Evolutionary conservation across 148 eudicot genomes (phyloP), one percentile per base, ranked within the genome.

Genomic region (Linanthus parryae): DNA sequence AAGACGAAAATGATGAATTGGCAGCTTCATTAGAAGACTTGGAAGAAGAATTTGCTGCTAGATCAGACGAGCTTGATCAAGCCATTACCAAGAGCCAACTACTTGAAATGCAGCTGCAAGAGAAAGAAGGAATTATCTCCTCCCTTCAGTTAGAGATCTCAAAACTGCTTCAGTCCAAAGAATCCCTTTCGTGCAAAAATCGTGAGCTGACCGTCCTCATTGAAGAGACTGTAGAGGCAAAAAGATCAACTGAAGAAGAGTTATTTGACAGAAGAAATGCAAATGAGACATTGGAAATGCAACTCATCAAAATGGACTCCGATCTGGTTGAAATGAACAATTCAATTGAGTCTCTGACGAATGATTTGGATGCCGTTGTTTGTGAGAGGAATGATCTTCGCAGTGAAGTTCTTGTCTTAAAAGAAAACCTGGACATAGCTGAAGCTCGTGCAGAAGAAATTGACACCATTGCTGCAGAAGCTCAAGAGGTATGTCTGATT

Each of bases 401-500:
- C 13, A 54, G 56, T 28, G 73, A 80, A 64, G 50, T 74, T 21
- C 57, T 54, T 53, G 33, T 44, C 39, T 49, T 84, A 71, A 85
- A 81, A 57, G 72, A 77, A 61, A 85, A 84, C 57, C 65, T 88
- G 35, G 88, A 80, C 76, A 82, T 81, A 66, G 83, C 88, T 56
- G 67, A 54, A 67, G 79, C 80, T 44, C 88, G 84, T 65, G 80
- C 88, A 28, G 85, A 74, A 59, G 95, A 88, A 74, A 82, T 78
- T 46, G 82, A 80, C 70, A 83, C 82, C 35, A 67, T 82, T 61
- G 84, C 91, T 33, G 61, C 62, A 25, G 96, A 88, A 74, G 81
- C 88, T 63, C 79, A 68, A 68, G 72, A 92, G 96, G 99, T 82
- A 71, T 17, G 7, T 61, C 29, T 37, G 20, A 35, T 36, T 26